Conservation (phyloP, 257 asterid genomes). For the Catharanthus roseus region DNA sequence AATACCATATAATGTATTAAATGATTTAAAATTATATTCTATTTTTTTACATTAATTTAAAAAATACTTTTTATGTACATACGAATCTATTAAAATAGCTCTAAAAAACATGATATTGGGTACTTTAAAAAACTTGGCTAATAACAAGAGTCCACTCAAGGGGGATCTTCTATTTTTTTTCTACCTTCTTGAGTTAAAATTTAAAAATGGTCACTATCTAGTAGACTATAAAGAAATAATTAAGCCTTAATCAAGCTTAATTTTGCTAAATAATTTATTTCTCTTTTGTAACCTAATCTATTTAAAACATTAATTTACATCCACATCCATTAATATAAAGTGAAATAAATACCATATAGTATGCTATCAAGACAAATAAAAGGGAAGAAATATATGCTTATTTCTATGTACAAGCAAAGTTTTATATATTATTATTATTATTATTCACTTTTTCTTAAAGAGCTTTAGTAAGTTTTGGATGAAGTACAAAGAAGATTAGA, state of each 20-base stretch:
- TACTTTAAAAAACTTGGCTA: not conserved
- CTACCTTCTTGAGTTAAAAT: not conserved
- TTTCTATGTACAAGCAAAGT: conserved; percentile 22
- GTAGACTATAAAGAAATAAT: not conserved
- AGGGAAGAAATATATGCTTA: conserved; percentile 32
- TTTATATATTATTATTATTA: conserved; percentile 24
- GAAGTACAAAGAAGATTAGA: conserved; percentile 23
- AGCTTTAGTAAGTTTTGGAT: conserved; percentile 20
- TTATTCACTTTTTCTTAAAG: conserved; percentile 15
- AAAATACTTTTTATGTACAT: too few species aligned
- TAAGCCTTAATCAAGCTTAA: too few species aligned
- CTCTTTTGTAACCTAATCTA: not conserved
- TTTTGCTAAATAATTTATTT: not conserved
- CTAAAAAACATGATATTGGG: too few species aligned
- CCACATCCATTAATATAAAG: not conserved
- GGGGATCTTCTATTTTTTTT: not conserved
- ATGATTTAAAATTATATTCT: too few species aligned
- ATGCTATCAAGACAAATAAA: conserved; percentile 24
- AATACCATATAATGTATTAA: too few species aligned
- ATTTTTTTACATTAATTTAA: too few species aligned
- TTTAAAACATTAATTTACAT: not conserved
- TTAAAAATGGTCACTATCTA: not conserved
- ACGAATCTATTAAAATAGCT: too few species aligned
- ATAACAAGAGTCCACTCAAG: not conserved
- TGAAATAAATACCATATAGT: conserved; percentile 7